These are phyloP conservation scores for Phallus indusiatus DNA, from an alignment of 768 basidiomycete species.

Conservation along the genomic window DNA sequence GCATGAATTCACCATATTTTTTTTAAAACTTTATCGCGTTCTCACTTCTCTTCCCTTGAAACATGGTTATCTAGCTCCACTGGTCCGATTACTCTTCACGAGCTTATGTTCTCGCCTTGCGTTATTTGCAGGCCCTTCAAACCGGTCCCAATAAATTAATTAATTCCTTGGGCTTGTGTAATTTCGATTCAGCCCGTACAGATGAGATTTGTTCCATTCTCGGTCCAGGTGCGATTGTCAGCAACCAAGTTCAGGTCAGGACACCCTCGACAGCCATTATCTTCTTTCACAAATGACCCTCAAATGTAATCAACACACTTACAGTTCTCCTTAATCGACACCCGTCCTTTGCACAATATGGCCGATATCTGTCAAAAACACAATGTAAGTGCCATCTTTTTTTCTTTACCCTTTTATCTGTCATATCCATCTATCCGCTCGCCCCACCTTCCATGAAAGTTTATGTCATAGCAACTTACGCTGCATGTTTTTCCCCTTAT, in stretches of 20 bases:
- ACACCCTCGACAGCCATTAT: background rate
- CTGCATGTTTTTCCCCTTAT: background rate
- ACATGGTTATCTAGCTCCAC: conserved; percentile 46
- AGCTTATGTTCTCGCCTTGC: conserved; percentile 38
- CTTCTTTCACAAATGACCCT: too few relatives aligned
- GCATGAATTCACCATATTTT: conserved; percentile 24
- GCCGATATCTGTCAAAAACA: conserved; percentile 66
- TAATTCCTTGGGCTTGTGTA: conserved; percentile 63
- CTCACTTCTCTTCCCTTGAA: conserved; percentile 3
- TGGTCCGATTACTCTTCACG: conserved; percentile 62
- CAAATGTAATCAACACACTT: background rate
- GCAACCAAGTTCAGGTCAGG: conserved; percentile 76
- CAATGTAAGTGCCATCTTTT: conserved; percentile 15
- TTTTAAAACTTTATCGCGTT: background rate
- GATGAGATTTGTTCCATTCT: conserved; percentile 74
- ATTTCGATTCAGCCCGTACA: conserved; percentile 66
- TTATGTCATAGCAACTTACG: background rate
- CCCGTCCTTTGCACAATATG: conserved; percentile 69
- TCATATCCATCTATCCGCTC: background rate
- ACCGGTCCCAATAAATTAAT: conserved; percentile 40
- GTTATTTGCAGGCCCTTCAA: conserved; percentile 51
- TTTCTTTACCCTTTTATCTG: background rate
- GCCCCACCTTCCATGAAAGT: background rate
- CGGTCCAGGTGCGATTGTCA: conserved; percentile 61
- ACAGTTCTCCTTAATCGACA: conserved; percentile 78